Conservation (phyloP, 306 rosid genomes). For the Prunus padus region DNA sequence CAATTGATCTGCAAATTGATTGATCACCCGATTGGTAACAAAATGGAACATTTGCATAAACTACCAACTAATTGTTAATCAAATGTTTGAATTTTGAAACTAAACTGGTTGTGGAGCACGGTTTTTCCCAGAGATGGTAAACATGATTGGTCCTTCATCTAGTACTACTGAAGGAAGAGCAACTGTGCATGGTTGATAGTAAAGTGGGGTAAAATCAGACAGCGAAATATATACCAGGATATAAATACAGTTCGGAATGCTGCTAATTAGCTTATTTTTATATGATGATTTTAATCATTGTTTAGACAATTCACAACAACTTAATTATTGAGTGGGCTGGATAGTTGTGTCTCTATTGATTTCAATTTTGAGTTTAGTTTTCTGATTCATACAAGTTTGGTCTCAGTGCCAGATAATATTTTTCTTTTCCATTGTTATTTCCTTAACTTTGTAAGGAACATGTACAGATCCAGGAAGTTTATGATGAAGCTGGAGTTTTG, state of each 20-base stretch:
- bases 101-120: neutral
- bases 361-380: neutral
- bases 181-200: neutral
- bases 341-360: neutral
- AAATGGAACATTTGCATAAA: neutral
- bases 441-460: neutral
- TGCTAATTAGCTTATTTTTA: neutral
- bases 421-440: neutral
- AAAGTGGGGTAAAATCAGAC: neutral
- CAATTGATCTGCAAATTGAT: too few relatives aligned
- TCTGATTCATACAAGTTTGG: neutral
- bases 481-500: constrained; percentile 66
- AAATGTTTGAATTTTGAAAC: neutral
- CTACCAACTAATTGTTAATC: neutral
- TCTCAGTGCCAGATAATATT: neutral
- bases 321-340: neutral
- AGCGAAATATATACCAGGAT: neutral
- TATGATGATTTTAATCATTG: neutral
- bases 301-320: neutral
- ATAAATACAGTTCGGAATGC: neutral
- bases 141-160: neutral
- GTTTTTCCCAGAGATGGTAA: neutral
- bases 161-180: neutral
- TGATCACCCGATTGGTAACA: neutral
- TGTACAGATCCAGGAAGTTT: constrained; percentile 79